Evolutionary conservation across 352 stramenopile genomes (phyloP).

Genomic region (Pythium aphanidermatum): DNA sequence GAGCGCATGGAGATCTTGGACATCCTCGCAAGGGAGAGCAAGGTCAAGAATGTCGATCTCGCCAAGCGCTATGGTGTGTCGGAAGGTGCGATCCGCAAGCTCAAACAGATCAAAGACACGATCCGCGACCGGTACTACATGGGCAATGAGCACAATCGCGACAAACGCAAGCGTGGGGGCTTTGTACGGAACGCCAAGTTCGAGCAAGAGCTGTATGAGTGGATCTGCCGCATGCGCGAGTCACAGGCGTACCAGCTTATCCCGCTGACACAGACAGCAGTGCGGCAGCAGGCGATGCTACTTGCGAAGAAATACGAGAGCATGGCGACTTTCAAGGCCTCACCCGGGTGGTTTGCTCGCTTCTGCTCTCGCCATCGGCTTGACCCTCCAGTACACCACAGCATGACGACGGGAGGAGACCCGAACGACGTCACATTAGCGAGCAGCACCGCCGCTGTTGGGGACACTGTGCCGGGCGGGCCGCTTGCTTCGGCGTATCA

Average conservation of each 20-base stretch:
- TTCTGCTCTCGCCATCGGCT: conserved; percentile 84
- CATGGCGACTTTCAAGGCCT: conserved; percentile 84
- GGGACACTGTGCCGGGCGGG: conserved; percentile 22
- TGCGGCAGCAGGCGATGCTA: conserved; percentile 79
- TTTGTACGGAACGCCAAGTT: conserved; percentile 82
- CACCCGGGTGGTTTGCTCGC: conserved; percentile 80
- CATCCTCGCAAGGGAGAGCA: conserved; percentile 67
- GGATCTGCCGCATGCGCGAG: conserved; percentile 81
- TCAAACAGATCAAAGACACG: conserved; percentile 85
- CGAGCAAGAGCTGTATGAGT: conserved; percentile 81
- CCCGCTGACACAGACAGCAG: conserved; percentile 76
- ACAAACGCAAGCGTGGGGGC: conserved; percentile 81
- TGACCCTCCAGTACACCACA: conserved; percentile 45
- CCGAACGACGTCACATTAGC: conserved; percentile 14
- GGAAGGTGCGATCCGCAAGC: conserved; percentile 82
- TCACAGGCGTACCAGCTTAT: conserved; percentile 77
- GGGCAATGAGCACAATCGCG: conserved; percentile 81
- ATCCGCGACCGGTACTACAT: conserved; percentile 78
- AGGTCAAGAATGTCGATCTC: conserved; percentile 84
- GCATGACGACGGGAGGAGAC: neutral
- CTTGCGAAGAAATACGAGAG: conserved; percentile 80
- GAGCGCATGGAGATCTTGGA: conserved; percentile 88
- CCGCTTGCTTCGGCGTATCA: conserved; percentile 22
- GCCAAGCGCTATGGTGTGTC: conserved; percentile 83
- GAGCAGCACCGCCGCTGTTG: conserved; percentile 15